A percentile compares a stretch with the other conserved stretches of the same genome.
These are phyloP conservation scores for Diplocarpon rosae DNA, from an alignment of 2,329 filamentous ascomycete species.

Conservation along the genomic window DNA sequence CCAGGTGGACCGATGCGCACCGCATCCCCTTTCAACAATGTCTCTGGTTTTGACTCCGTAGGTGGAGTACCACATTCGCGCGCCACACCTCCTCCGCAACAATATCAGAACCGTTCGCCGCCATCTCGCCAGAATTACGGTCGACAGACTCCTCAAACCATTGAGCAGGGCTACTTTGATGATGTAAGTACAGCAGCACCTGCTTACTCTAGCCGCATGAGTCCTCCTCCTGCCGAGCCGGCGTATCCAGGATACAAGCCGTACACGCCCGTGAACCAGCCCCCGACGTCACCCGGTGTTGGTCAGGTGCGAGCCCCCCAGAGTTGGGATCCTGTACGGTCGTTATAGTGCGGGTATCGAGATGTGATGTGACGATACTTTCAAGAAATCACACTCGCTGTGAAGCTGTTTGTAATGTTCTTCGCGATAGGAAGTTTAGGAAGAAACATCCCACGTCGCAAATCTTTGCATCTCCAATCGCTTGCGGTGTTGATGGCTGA, in stretches of 20 bases:
- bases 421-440: too few relatives aligned
- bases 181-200: conserved; percentile 11
- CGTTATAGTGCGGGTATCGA: conserved; percentile 3
- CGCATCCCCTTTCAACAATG: conserved; percentile 19
- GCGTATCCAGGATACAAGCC: conserved; percentile 19
- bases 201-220: conserved; percentile 18
- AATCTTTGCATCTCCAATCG: too few relatives aligned
- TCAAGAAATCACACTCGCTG: too few relatives aligned
- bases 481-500: too few relatives aligned
- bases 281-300: background rate
- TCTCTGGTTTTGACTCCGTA: conserved; percentile 22
- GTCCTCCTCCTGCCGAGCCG: conserved; percentile 14
- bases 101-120: conserved; percentile 2
- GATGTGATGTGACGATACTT: background rate
- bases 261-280: conserved; percentile 13
- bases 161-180: conserved; percentile 7
- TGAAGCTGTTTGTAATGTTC: too few relatives aligned
- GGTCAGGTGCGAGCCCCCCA: conserved; percentile 13
- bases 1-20: conserved; percentile 15
- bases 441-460: too few relatives aligned
- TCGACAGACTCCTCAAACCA: background rate
- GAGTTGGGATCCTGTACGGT: conserved; percentile 22
- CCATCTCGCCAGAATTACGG: conserved; percentile 10
- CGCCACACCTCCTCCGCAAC: too few relatives aligned
- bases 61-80: conserved; percentile 5